These are phyloP conservation scores for Calocybe indica DNA, from an alignment of 768 basidiomycete genomes.

Conservation along the genomic window DNA sequence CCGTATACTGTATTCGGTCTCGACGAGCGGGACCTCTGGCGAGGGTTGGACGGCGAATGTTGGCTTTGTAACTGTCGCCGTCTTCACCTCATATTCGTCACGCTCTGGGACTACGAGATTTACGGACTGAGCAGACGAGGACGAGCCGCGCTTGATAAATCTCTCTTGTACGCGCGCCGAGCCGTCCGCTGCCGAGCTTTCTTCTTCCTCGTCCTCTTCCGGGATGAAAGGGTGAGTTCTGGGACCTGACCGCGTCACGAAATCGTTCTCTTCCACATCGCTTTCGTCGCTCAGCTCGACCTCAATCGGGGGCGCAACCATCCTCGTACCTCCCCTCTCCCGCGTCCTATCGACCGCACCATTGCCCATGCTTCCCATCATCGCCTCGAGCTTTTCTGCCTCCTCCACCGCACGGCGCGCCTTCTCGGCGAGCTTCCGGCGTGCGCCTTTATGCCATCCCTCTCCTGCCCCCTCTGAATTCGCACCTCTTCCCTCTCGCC, in stretches of 20 bases:
- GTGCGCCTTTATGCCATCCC: slow-evolving; percentile 59
- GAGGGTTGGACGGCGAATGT: slow-evolving; percentile 20
- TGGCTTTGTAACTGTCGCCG: slow-evolving; percentile 31
- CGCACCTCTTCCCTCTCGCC: slow-evolving; percentile 22
- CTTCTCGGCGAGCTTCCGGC: slow-evolving; percentile 64
- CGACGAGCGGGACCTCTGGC: neutral
- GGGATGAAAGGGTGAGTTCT: slow-evolving; percentile 55
- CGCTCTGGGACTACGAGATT: slow-evolving; percentile 20
- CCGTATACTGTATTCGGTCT: neutral
- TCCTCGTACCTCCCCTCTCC: slow-evolving; percentile 16
- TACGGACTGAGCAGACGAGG: slow-evolving; percentile 3
- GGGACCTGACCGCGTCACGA: slow-evolving; percentile 29
- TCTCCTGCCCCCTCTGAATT: slow-evolving; percentile 20
- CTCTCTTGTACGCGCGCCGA: too few species aligned
- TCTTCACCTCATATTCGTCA: slow-evolving; percentile 25
- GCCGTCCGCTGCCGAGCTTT: slow-evolving; percentile 16
- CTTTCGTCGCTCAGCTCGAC: slow-evolving; percentile 79
- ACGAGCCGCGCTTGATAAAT: neutral
- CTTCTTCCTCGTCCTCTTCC: slow-evolving; percentile 65
- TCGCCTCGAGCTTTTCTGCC: slow-evolving; percentile 40
- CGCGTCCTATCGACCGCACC: slow-evolving; percentile 2
- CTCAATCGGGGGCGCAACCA: slow-evolving; percentile 55
- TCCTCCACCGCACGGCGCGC: slow-evolving; percentile 60
- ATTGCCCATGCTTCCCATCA: slow-evolving; percentile 22
- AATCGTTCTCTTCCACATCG: slow-evolving; percentile 53